These are phyloP conservation scores for Komagataella pseudopastoris DNA, from an alignment of 805 yeast genomes.

Conservation along the genomic window DNA sequence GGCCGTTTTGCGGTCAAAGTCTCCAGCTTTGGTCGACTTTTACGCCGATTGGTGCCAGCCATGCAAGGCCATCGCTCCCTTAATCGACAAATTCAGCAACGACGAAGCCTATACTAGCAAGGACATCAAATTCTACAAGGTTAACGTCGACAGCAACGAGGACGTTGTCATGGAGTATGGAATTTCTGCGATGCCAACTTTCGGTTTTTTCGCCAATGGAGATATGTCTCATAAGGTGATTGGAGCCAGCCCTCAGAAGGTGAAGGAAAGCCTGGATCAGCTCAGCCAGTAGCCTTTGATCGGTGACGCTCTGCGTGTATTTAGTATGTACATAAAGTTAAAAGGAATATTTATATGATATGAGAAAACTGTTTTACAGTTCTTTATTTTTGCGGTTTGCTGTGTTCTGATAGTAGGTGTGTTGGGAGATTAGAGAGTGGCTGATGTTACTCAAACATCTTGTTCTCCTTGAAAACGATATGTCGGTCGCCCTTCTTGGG, in stretches of 20 bases:
- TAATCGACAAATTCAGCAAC: conserved; percentile 25
- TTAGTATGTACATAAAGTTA: conserved; percentile 4
- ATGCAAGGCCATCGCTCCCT: conserved; percentile 60
- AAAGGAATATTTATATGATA: not conserved
- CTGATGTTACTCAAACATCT: conserved; percentile 1
- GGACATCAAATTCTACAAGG: conserved; percentile 47
- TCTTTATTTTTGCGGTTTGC: not conserved
- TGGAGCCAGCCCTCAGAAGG: conserved; percentile 44
- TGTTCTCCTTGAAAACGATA: not conserved
- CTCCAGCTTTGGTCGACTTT: conserved; percentile 43
- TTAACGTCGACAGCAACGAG: conserved; percentile 52
- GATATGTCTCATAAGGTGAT: conserved; percentile 40
- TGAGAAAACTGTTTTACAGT: not conserved
- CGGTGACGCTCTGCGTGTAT: conserved; percentile 3
- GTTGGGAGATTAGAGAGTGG: not conserved
- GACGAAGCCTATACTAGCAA: conserved; percentile 23
- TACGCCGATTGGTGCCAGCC: conserved; percentile 73
- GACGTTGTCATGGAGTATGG: conserved; percentile 51
- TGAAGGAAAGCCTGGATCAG: conserved; percentile 12
- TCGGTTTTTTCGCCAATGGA: conserved; percentile 48
- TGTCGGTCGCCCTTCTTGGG: not conserved
- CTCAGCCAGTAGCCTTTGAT: not conserved
- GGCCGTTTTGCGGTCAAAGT: not conserved
- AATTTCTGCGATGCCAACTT: conserved; percentile 69
- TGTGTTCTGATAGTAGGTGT: not conserved